These are phyloP conservation scores for Botrytis deweyae DNA, from an alignment of 2,329 filamentous ascomycete genomes.

Conservation along the genomic window DNA sequence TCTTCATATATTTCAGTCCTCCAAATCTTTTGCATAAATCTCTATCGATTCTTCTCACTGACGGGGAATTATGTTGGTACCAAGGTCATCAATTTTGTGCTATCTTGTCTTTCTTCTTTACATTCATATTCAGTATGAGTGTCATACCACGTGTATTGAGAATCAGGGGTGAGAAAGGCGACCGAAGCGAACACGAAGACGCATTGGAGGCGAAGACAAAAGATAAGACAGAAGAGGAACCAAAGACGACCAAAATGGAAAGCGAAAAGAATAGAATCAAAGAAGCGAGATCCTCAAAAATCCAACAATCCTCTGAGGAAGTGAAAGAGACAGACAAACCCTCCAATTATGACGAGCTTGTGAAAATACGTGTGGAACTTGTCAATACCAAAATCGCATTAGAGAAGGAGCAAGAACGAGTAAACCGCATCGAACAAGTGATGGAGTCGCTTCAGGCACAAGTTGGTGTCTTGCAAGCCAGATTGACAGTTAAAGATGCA, in stretches of 20 bases:
- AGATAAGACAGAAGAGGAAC: no score
- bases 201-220: not conserved
- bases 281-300: no score
- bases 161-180: not conserved
- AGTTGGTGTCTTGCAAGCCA: not conserved
- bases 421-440: not conserved
- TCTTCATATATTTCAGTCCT: not conserved
- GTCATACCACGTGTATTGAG: not conserved
- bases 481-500: not conserved
- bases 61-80: not conserved
- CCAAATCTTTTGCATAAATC: not conserved
- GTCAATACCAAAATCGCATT: not conserved
- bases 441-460: not conserved
- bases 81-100: not conserved
- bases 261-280: no score
- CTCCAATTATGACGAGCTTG: no score
- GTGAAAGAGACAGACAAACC: no score
- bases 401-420: not conserved
- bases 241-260: no score
- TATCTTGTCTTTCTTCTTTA: not conserved
- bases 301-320: no score
- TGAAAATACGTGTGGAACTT: not conserved
- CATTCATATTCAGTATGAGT: not conserved
- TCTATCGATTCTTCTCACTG: not conserved
- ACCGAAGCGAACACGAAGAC: not conserved